phyloP scores from a whole-genome alignment of 83 land plant species.

The Isoetes engelmannii region DNA sequence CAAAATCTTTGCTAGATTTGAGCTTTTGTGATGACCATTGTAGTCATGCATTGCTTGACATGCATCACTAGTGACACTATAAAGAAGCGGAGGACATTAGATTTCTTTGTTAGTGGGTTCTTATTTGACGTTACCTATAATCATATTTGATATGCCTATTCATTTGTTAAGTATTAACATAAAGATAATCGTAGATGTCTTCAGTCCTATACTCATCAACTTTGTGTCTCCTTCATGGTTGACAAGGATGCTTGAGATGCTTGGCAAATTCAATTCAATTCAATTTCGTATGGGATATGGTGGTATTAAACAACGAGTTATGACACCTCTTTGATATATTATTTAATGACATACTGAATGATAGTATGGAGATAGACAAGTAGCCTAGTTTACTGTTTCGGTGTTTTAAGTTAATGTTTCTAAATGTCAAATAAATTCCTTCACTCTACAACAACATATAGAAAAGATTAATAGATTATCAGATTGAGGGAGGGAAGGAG shows the following conservation, averaged over 20 bases:
- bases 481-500: conserved; percentile 11
- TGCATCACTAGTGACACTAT: conserved; percentile 18
- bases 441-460: neutral
- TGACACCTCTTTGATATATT: no score
- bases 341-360: neutral
- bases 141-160: neutral
- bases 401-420: neutral
- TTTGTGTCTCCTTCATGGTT: neutral
- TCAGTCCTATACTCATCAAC: neutral
- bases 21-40: conserved; percentile 9
- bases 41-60: conserved; percentile 25
- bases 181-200: no score
- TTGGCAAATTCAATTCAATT: neutral
- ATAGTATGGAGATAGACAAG: neutral
- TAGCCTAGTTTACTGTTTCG: neutral
- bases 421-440: neutral
- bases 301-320: no score
- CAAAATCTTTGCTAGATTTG: conserved; percentile 15
- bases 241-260: neutral
- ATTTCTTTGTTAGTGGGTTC: no score
- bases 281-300: neutral
- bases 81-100: no score
- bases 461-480: neutral
- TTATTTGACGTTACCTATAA: no score
- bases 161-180: no score